Base-by-base conservation (phyloP, 2,329 filamentous ascomycete species). In the Dichotomopilus funicola region DNA sequence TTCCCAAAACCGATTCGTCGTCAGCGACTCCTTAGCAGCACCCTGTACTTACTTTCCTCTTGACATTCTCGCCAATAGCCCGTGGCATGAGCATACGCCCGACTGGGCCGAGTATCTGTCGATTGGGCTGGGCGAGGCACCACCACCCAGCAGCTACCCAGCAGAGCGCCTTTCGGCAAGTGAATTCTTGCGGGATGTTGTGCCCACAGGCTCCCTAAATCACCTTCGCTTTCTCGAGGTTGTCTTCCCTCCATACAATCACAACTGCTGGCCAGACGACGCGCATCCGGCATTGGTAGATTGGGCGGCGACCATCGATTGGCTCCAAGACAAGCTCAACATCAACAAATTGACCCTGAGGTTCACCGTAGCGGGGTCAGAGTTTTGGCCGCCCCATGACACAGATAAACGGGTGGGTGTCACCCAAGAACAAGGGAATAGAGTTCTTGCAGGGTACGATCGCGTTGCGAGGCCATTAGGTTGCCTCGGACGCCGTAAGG, bases 1-100 rank as follows among this genome's bases (percentile, higher is more conserved):
- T 31, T 54, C 47, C 19, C 13, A 27, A 1, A 61, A 61, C 37
- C 56, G 55, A 1, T 61, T 62, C 19, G 49, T 59, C 10, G 47
- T 60, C 38, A 44, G 47, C 7, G 38, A 48, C 13, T 33, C 37
- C 33, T 12, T 31, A 8, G 44, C 19, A 47, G 35, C 44, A 12
- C 10, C 2, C 33, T n/a, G 37, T 35, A 33, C 45, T 13, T 47
- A 35, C 6, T 9, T 19, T 9, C 33, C 45, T 47, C 37, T 47
- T 35, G 10, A 36, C 6, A 1, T 35, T 47, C 37, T 19, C 31
- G 10, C 45, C 36, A n/a, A 35, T 4, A 6, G 19, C 12, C 36
- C 3, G 31, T 34, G 11, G 12, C 12, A 36, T 5, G 4, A n/a
- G 1, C 19, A 27, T 27, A 27, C 19, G 19, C 5, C 6, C 19